Conservation (phyloP, 2,329 filamentous ascomycete species). For the Penicillium brevicompactum region DNA sequence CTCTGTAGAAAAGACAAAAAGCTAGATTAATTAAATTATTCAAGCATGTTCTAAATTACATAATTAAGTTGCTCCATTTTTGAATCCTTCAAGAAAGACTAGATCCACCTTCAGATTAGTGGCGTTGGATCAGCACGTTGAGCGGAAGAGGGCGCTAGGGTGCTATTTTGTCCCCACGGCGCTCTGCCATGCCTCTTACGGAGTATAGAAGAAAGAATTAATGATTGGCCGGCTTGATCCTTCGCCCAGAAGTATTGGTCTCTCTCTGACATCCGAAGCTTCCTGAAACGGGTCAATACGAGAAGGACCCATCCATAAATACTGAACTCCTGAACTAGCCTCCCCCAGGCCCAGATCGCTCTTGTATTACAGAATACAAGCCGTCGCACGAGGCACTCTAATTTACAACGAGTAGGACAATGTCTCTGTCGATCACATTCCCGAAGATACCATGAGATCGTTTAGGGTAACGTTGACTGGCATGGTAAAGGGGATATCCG, state of each 20-base stretch:
- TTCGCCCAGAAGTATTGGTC: background rate
- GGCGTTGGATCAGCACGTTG: conserved; percentile 17
- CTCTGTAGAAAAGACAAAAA: too few relatives aligned
- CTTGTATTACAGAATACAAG: background rate
- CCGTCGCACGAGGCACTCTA: background rate
- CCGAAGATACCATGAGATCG: background rate
- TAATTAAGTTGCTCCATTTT: background rate
- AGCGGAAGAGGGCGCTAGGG: conserved; percentile 4
- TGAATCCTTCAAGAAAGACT: background rate
- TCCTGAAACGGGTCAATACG: conserved; percentile 7
- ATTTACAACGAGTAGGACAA: background rate
- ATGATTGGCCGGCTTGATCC: background rate
- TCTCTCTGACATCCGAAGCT: background rate
- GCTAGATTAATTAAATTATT: background rate
- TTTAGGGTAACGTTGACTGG: background rate
- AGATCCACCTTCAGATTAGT: conserved; percentile 12
- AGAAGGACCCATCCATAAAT: background rate
- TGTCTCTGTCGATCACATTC: conserved; percentile 11
- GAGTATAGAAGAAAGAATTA: background rate
- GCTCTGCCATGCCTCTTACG: background rate
- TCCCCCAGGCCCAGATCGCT: background rate
- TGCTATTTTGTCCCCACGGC: conserved; percentile 5
- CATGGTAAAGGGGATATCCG: background rate
- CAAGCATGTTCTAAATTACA: background rate
- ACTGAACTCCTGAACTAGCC: background rate